phyloP scores from a whole-genome alignment of 1,284 basidiomycete species.

The Polyporus tsugae region DNA sequence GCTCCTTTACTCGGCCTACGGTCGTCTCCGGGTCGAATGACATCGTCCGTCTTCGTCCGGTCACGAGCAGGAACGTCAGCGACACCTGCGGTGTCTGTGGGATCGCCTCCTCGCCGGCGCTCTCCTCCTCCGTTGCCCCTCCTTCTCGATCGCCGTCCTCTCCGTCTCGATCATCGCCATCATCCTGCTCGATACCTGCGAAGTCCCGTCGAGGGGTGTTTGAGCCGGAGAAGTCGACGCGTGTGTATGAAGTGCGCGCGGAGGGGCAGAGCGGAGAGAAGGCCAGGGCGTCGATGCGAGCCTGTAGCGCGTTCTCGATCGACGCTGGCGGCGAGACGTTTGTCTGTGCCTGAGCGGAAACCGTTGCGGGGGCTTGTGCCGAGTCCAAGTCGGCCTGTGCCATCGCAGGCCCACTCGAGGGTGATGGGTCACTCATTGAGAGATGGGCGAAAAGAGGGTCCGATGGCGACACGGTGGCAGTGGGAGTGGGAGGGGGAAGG shows the following conservation, averaged over 20 bases:
- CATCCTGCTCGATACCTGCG: slow-evolving; percentile 19
- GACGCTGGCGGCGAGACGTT: slow-evolving; percentile 18
- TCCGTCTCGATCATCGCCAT: slow-evolving; percentile 31
- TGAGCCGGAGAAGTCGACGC: slow-evolving; percentile 42
- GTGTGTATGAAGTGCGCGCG: slow-evolving; percentile 48
- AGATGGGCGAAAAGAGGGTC: neutral
- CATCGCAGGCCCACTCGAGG: slow-evolving; percentile 14
- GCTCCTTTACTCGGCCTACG: slow-evolving; percentile 83
- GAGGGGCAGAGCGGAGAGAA: slow-evolving; percentile 44
- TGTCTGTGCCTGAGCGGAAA: slow-evolving; percentile 5
- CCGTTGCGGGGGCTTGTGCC: slow-evolving; percentile 3
- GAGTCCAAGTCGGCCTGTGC: slow-evolving; percentile 5
- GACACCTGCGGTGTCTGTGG: slow-evolving; percentile 72
- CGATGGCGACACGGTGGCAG: neutral
- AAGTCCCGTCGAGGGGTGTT: slow-evolving; percentile 30
- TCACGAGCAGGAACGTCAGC: slow-evolving; percentile 80
- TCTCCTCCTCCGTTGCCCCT: slow-evolving; percentile 11
- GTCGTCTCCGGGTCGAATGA: slow-evolving; percentile 83
- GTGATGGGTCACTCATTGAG: slow-evolving; percentile 26
- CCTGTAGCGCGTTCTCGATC: slow-evolving; percentile 29
- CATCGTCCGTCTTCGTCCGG: slow-evolving; percentile 77
- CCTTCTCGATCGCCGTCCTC: slow-evolving; percentile 22
- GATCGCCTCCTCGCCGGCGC: slow-evolving; percentile 40
- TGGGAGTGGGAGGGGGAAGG: slow-evolving; percentile 11
- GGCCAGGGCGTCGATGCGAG: slow-evolving; percentile 30